Conservation (phyloP, 1,139 yeast species). For the Debaryomyces sp. region DNA sequence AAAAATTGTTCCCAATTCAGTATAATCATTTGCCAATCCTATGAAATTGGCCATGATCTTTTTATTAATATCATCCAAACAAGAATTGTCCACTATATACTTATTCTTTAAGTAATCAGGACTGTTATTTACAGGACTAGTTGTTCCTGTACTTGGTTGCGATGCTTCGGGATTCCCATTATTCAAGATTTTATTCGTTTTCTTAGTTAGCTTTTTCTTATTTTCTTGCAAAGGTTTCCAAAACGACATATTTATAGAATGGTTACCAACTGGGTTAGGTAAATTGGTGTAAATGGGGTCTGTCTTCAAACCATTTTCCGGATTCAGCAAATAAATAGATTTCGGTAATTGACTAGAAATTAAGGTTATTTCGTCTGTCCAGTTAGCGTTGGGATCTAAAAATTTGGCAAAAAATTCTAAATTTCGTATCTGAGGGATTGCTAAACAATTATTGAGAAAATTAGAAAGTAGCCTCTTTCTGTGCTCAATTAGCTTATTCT, state of each 20-base stretch:
- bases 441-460: constrained; percentile 76
- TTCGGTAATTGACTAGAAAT: constrained; percentile 45
- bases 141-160: constrained; percentile 14
- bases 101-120: constrained; percentile 9
- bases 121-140: neutral
- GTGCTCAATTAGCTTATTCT: constrained; percentile 50
- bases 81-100: constrained; percentile 38
- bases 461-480: constrained; percentile 78
- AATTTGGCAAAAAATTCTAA: constrained; percentile 74
- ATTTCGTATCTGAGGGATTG: constrained; percentile 55
- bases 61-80: constrained; percentile 68
- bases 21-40: constrained; percentile 67
- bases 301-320: constrained; percentile 55
- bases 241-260: constrained; percentile 32
- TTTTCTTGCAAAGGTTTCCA: constrained; percentile 30
- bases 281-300: constrained; percentile 62
- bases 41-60: constrained; percentile 61
- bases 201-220: constrained; percentile 30
- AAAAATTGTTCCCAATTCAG: constrained; percentile 71
- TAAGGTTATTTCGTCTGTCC: constrained; percentile 58
- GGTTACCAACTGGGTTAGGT: constrained; percentile 57
- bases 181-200: constrained; percentile 22
- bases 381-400: constrained; percentile 81
- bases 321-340: constrained; percentile 53
- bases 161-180: neutral